phyloP scores from a whole-genome alignment of 768 basidiomycete genomes.

The Hypholoma fasciculare region DNA sequence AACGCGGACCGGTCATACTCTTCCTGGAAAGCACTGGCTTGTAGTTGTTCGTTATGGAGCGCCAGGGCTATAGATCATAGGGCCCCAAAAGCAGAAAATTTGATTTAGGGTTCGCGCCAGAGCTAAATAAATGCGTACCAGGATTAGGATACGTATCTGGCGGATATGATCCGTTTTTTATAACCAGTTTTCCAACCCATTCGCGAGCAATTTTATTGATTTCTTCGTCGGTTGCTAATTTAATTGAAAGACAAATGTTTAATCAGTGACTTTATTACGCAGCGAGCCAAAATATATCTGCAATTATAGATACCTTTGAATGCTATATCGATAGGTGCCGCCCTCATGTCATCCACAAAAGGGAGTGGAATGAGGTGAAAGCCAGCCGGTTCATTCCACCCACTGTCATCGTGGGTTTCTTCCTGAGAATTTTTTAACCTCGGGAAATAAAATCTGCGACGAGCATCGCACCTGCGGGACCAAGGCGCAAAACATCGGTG shows the following conservation, averaged over 20 bases:
- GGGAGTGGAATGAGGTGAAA: slow-evolving; percentile 94
- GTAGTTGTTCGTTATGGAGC: slow-evolving; percentile 86
- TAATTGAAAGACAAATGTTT: neutral
- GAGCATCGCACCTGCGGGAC: slow-evolving; percentile 71
- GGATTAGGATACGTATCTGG: slow-evolving; percentile 93
- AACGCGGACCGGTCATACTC: slow-evolving; percentile 78
- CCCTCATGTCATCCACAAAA: slow-evolving; percentile 91
- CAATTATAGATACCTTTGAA: slow-evolving; percentile 49
- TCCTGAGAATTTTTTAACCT: slow-evolving; percentile 40
- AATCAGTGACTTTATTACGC: neutral
- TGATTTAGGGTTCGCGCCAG: neutral
- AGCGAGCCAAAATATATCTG: neutral
- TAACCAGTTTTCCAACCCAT: slow-evolving; percentile 77
- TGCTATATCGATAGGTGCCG: slow-evolving; percentile 67
- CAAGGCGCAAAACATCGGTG: slow-evolving; percentile 81
- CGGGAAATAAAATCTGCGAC: neutral
- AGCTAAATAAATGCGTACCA: slow-evolving; percentile 45
- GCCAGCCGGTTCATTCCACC: slow-evolving; percentile 83
- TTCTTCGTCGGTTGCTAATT: slow-evolving; percentile 59
- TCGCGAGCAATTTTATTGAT: slow-evolving; percentile 65
- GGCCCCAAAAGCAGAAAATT: neutral
- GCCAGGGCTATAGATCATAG: slow-evolving; percentile 59
- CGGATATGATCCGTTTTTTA: slow-evolving; percentile 80
- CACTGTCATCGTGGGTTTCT: slow-evolving; percentile 68
- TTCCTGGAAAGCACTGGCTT: slow-evolving; percentile 91